Base-by-base conservation (phyloP, 495 filamentous ascomycete genomes). In the Bathelium albidoporum region DNA sequence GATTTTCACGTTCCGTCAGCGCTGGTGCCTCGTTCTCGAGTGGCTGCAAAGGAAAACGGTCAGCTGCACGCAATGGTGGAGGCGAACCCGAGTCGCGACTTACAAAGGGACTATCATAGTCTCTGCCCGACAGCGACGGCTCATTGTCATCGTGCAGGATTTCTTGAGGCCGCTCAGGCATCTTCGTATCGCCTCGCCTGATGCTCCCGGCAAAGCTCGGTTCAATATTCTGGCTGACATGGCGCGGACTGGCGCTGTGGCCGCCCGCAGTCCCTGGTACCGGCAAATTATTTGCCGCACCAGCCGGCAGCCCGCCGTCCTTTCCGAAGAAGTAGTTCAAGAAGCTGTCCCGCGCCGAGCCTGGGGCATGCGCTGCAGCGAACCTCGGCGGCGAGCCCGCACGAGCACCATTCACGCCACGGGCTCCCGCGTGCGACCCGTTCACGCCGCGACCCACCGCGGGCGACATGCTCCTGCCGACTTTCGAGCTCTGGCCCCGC, bases 321-420 rank as follows among this genome's bases (percentile, higher is more conserved):
- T 97, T 96, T 59, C 94, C 91, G 70, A 98, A 98, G 78, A 98
- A 98, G 73, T 97, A 98, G 73, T 92, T 97, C 60, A 98, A 74
- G 78, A 98, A 98, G 0, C 91, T 93, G 76, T 97, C 95, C 44
- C 86, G 85, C 0, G 79, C 73, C 52, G 80, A 79, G 58, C 75
- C 79, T 22, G 80, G 80, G 32, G 74, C 72, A 45, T 81, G 77
- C 58, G 69, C 73, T 31, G 80, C n/a, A n/a, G n/a, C 81, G 65
- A 86, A 86, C 62, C 79, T 78, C 10, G 82, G 78, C 29, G 89
- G 87, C 26, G 89, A 87, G 59, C 76, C 75, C 22, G 85, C 78
- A 43, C 88, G 82, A 26, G 68, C 70, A 12, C 88, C 87, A 69
- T 92, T 94, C 67, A 93, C 71, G 9, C 84, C 79, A 24, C 84